Conservation (phyloP, 108 stramenopile genomes). For the Heterococcus sp. region DNA sequence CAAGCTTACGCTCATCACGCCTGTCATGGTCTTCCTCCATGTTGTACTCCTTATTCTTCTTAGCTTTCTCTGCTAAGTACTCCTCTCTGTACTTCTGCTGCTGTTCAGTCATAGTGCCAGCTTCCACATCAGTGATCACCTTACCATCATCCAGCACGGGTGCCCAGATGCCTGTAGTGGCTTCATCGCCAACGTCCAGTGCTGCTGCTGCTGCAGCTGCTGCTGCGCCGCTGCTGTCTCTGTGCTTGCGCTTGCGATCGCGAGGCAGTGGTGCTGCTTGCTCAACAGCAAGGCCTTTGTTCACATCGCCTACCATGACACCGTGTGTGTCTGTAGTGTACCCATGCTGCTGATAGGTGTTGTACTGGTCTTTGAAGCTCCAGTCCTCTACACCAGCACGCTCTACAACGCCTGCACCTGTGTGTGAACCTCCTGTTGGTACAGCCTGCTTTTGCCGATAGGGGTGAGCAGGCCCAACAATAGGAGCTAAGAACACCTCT, state of each 20-base stretch:
- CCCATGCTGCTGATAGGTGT: conserved; percentile 46
- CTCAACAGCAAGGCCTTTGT: conserved; percentile 14
- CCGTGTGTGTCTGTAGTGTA: conserved; percentile 33
- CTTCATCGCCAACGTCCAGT: conserved; percentile 35
- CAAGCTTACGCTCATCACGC: conserved; percentile 85
- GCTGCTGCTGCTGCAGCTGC: neutral
- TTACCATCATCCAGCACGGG: conserved; percentile 1
- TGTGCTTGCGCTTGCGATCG: conserved; percentile 15
- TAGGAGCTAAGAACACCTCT: conserved; percentile 32
- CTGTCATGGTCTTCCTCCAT: conserved; percentile 59
- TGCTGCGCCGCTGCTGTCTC: neutral
- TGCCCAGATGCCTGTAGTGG: conserved; percentile 41
- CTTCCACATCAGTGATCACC: conserved; percentile 40
- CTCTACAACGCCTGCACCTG: conserved; percentile 44
- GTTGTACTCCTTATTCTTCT: conserved; percentile 51
- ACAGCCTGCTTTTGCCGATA: conserved; percentile 14
- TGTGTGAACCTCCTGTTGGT: conserved; percentile 34
- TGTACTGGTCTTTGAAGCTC: conserved; percentile 47
- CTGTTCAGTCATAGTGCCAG: conserved; percentile 39
- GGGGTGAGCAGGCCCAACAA: conserved; percentile 44
- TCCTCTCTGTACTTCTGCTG: conserved; percentile 31
- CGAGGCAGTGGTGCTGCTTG: conserved; percentile 2
- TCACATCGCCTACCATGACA: conserved; percentile 15
- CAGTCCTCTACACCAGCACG: conserved; percentile 41
- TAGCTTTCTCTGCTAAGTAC: conserved; percentile 31